phyloP scores from a whole-genome alignment of 208 protist species.

The Angomonas ambiguus region DNA sequence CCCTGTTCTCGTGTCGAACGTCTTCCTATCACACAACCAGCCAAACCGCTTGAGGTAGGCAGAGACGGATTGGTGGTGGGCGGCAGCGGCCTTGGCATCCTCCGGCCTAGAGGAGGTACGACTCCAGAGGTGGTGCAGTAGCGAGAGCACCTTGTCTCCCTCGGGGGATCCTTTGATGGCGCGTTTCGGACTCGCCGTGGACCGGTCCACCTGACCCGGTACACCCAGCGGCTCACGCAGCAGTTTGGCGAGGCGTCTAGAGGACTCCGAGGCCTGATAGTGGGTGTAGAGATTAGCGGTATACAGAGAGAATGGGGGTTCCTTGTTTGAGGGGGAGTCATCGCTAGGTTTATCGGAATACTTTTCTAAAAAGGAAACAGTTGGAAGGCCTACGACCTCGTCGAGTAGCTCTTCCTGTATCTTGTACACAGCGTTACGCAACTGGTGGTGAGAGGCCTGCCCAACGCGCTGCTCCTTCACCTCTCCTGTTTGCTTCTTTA shows the following conservation, averaged over 20 bases:
- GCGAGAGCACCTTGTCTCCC: conserved; percentile 10
- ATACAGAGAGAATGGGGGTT: too few relatives aligned
- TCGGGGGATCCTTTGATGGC: too few relatives aligned
- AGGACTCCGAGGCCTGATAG: too few relatives aligned
- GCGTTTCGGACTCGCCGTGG: too few relatives aligned
- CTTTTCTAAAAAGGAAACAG: neutral
- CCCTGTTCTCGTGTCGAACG: conserved; percentile 11
- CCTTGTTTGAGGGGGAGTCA: too few relatives aligned
- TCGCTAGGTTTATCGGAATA: neutral
- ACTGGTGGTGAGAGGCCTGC: too few relatives aligned
- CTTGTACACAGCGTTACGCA: neutral
- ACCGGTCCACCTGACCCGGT: too few relatives aligned
- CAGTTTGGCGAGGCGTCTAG: too few relatives aligned
- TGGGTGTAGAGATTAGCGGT: too few relatives aligned
- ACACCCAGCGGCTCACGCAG: too few relatives aligned
- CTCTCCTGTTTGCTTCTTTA: neutral
- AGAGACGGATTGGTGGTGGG: conserved; percentile 30
- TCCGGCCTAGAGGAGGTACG: neutral
- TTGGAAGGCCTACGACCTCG: neutral
- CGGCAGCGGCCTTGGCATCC: conserved; percentile 15
- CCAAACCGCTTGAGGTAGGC: conserved; percentile 58
- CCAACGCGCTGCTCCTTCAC: neutral
- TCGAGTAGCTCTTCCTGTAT: neutral
- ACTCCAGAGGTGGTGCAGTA: conserved; percentile 16
- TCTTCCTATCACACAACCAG: conserved; percentile 43